Evolutionary conservation across 2,329 filamentous ascomycete species (phyloP), one percentile per base, ranked within the genome.

Genomic region (Cladosporium halotolerans): DNA sequence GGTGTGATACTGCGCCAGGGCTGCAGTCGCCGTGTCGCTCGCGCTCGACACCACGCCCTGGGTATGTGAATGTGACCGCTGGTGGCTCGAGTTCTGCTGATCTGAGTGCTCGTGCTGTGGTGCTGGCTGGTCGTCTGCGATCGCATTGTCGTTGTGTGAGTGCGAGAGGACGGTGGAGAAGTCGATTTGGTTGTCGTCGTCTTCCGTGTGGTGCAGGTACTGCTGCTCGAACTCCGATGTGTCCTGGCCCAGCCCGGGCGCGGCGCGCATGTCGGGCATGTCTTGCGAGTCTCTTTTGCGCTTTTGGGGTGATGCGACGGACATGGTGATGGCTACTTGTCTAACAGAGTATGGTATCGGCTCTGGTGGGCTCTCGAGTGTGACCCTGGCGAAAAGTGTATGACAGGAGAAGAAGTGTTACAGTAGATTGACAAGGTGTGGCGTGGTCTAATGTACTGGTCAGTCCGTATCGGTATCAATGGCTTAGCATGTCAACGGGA

Each of bases 21-120:
- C 75, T 11, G 82, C 82, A 16, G 80, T 81, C 46, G 82, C 82
- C 39, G 82, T 84, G 45, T 83, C 82, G 59, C 72, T 76, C 10
- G 75, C 74, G 57, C 68, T 75, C 34, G 73, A 71, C 65, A 67
- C 75, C 60, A 14, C 18, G 32, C 47, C 39, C 18, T 51, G 47
- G 4, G 7, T 51, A 13, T 59, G 53, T 18, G 51, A 39, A 39
- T 57, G 53, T 19, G 47, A 53, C 16, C 48, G 41, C 45, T 54
- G 48, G 36, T 57, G 54, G 41, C 52, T 51, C 9, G 59, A 19
- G 23, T 39, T 45, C 16, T 57, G 55, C 14, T 55, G 55, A 5
- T 57, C 45, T 8, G 45, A 38, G 14, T 52, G 52, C 19, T 45
- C 39, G 11, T 19, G 46, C 16, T 49, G 46, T 16, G 19, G 43